Conservation (phyloP, 768 basidiomycete genomes). For the Mycena pura region DNA sequence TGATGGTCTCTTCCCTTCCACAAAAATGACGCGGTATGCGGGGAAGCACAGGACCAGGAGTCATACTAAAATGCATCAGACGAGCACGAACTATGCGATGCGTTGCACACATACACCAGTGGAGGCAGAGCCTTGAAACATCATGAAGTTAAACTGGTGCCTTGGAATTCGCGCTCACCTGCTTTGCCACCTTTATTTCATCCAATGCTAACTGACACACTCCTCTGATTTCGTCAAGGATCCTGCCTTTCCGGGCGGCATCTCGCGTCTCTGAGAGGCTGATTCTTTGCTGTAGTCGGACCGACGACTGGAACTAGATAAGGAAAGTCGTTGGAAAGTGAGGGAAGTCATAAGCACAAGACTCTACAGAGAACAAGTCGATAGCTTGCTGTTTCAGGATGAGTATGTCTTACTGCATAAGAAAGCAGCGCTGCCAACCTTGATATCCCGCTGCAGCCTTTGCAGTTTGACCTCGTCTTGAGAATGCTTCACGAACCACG, state of each 20-base stretch:
- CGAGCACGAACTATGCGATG: not conserved
- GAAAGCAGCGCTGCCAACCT: conserved; percentile 1
- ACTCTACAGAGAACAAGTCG: too few species aligned
- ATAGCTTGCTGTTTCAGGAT: too few species aligned
- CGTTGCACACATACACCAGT: conserved; percentile 13
- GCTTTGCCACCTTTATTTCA: conserved; percentile 23
- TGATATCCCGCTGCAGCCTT: conserved; percentile 23
- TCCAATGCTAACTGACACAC: conserved; percentile 24
- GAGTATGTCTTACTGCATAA: too few species aligned
- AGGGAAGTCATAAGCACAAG: not conserved
- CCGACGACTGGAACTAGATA: conserved; percentile 17
- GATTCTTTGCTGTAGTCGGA: conserved; percentile 16
- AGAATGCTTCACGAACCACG: conserved; percentile 25
- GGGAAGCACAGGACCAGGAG: conserved; percentile 21
- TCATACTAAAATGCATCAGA: conserved; percentile 9
- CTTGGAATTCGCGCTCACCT: conserved; percentile 7
- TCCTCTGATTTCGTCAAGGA: conserved; percentile 28
- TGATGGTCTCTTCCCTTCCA: conserved; percentile 21
- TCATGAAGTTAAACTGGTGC: not conserved
- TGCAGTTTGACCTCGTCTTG: conserved; percentile 24
- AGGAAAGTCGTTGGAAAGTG: not conserved
- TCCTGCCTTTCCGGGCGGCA: conserved; percentile 19
- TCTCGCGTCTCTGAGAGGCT: conserved; percentile 14
- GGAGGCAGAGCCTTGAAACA: not conserved
- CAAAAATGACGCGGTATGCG: conserved; percentile 20